phyloP scores from a whole-genome alignment of 768 basidiomycete genomes.

The Crepidotus variabilis region DNA sequence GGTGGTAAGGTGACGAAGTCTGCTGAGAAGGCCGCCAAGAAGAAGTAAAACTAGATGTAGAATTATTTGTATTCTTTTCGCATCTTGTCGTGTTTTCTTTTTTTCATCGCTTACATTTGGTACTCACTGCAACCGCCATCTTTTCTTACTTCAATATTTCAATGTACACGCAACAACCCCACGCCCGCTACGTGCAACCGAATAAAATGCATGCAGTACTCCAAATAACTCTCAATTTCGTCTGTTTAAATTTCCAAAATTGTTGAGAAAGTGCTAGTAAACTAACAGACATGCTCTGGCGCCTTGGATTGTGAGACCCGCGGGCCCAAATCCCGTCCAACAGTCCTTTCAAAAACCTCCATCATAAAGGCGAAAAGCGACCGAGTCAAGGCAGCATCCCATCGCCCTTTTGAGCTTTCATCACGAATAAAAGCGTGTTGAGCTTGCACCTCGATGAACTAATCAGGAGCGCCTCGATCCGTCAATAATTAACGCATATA shows the following conservation, averaged over 20 bases:
- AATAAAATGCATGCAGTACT: slow-evolving; percentile 8
- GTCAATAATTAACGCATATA: neutral
- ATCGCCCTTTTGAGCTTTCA: slow-evolving; percentile 87
- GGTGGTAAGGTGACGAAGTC: slow-evolving; percentile 95
- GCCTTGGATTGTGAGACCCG: slow-evolving; percentile 38
- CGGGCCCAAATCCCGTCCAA: slow-evolving; percentile 82
- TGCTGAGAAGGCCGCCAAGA: slow-evolving; percentile 94
- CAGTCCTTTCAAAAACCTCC: slow-evolving; percentile 89
- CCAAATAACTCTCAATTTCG: too few relatives aligned
- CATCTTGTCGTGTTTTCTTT: slow-evolving; percentile 46
- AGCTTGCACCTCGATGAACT: slow-evolving; percentile 96
- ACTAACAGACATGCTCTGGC: slow-evolving; percentile 77
- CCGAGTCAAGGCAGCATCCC: slow-evolving; percentile 89
- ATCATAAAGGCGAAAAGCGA: slow-evolving; percentile 84
- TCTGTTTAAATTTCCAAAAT: too few relatives aligned
- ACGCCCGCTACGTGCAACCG: slow-evolving; percentile 2
- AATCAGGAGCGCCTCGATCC: neutral
- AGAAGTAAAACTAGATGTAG: slow-evolving; percentile 87
- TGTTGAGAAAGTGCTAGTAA: too few relatives aligned
- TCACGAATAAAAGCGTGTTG: slow-evolving; percentile 97
- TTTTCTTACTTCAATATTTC: slow-evolving; percentile 34
- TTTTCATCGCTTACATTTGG: slow-evolving; percentile 37
- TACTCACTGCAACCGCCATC: slow-evolving; percentile 32
- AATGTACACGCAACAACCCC: slow-evolving; percentile 33
- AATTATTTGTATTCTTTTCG: slow-evolving; percentile 58